These are phyloP conservation scores for Kodamaea laetipori DNA, from an alignment of 805 yeast genomes.

Conservation along the genomic window DNA sequence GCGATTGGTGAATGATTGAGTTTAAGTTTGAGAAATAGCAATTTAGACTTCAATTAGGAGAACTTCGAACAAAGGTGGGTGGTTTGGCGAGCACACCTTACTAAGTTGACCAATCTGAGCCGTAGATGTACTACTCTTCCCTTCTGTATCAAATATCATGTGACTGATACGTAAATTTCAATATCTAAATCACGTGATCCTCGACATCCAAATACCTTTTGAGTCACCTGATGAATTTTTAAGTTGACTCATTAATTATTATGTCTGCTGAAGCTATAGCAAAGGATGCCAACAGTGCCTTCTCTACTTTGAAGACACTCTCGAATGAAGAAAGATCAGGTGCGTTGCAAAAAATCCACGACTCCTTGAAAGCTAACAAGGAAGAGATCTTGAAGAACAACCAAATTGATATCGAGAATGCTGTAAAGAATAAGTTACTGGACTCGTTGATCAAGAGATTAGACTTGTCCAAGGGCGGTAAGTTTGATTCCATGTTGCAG, in stretches of 20 bases:
- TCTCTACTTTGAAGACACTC: conserved; percentile 78
- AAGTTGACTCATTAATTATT: neutral
- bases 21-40: neutral
- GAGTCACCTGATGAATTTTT: neutral
- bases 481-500: conserved; percentile 90
- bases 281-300: conserved; percentile 76
- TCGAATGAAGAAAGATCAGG: conserved; percentile 69
- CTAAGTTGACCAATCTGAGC: too few species aligned
- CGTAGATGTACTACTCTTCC: too few species aligned
- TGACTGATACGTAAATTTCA: too few species aligned
- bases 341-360: conserved; percentile 73
- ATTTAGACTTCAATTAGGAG: too few species aligned
- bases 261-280: conserved; percentile 73
- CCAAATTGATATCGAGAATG: conserved; percentile 69
- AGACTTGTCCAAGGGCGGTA: conserved; percentile 78
- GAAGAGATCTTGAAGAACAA: conserved; percentile 72
- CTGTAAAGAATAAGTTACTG: conserved; percentile 61
- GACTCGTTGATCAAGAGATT: conserved; percentile 78
- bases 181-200: conserved; percentile 5
- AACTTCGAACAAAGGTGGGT: too few species aligned
- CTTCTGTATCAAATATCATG: too few species aligned
- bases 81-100: too few species aligned
- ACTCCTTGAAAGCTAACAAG: conserved; percentile 61
- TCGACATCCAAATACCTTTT: too few species aligned
- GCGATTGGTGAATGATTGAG: neutral